Base-by-base conservation (phyloP, 768 basidiomycete genomes). In the Tulasnella sp. region DNA sequence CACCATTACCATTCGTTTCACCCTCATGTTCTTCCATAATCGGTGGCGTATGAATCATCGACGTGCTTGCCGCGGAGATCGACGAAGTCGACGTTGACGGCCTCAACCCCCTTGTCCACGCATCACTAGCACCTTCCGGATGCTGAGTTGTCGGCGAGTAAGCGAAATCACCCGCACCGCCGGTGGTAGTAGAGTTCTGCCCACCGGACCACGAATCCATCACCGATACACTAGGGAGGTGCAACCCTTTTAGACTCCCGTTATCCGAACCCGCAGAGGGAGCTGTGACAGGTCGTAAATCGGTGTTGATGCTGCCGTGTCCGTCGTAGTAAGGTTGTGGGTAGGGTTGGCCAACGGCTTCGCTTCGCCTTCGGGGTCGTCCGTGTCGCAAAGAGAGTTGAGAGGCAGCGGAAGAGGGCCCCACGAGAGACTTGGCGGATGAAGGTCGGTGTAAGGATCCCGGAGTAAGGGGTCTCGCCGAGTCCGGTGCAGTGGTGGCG, bases 291-390 rank as follows among this genome's bases (percentile, higher is more conserved):
- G 79, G 79, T 25, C 79, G 79, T 3, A 75, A 58, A 9, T 64
- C 74, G 34, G 64, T 36, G 42, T 34, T 37, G 25, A 42, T 37
- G 52, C 19, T 68, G 42, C 76, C 79, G 31, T 77, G 75, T 37
- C 73, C 54, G 77, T 89, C 90, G 82, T 94, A 94, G 49, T 40
- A 77, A 67, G 93, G 92, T 78, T 89, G 91, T 22, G 93, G 93
- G 83, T 94, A 94, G 15, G 93, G 93, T 80, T 90, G 91, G 86
- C 36, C 37, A 22, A 94, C 90, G 0, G 93, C 93, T 82, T 94
- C 93, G 81, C 91, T 92, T 82, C 94, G 93, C 76, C 93, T 88
- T 64, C 93, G 87, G 67, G 87, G 87, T 38, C 93, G 87, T 36
- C 92, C 88, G 42, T 94, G 87, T 82, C 91, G 76, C 29, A 78